phyloP scores from a whole-genome alignment of 148 eudicot genomes.

The Rhododendron ferrugineum region DNA sequence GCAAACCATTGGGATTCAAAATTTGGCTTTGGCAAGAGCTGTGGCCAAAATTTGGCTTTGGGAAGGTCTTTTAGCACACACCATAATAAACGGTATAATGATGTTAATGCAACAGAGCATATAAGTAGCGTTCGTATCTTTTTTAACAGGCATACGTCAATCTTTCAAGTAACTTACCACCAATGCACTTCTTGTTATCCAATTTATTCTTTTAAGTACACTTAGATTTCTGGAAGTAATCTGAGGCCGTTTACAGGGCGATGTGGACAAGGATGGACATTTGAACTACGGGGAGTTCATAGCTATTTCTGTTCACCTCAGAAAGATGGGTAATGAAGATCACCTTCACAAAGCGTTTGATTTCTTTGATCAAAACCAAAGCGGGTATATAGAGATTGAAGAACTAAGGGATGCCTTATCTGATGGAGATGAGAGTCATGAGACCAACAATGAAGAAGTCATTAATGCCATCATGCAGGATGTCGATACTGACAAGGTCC shows the following conservation, averaged over 20 bases:
- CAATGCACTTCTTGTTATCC: neutral
- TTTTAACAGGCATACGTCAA: neutral
- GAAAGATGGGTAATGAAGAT: conserved; percentile 74
- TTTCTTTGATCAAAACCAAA: conserved; percentile 60
- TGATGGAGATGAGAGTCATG: conserved; percentile 35
- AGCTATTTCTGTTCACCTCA: conserved; percentile 65
- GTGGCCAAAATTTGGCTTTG: neutral
- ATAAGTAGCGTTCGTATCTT: neutral
- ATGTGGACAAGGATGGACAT: conserved; percentile 63
- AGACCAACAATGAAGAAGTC: conserved; percentile 51
- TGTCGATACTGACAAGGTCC: conserved; percentile 78
- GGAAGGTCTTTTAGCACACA: neutral
- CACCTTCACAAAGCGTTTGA: conserved; percentile 70
- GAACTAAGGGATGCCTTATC: conserved; percentile 62
- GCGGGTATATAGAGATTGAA: conserved; percentile 71
- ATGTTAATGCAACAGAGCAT: neutral
- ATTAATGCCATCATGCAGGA: conserved; percentile 73
- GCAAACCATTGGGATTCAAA: neutral
- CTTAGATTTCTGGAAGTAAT: neutral
- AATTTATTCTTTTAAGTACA: neutral
- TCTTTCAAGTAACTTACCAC: neutral
- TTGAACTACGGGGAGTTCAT: conserved; percentile 69
- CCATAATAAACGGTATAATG: neutral
- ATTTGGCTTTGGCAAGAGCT: neutral
- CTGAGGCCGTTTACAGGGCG: conserved; percentile 40